phyloP scores from a whole-genome alignment of 768 basidiomycete genomes.

The Podaxis mareebaensis region DNA sequence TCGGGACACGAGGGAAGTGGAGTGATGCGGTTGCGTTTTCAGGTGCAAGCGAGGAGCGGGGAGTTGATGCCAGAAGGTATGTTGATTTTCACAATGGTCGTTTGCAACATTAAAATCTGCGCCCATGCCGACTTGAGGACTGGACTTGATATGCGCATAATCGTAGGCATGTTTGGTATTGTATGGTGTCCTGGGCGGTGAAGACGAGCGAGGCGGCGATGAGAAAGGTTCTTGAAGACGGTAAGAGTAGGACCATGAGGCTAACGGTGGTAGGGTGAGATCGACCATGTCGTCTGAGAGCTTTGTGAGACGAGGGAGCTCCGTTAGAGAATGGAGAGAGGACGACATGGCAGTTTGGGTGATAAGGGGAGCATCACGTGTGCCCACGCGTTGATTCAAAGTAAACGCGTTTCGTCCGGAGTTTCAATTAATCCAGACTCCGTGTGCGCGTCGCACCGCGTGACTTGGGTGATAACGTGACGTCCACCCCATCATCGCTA shows the following conservation, averaged over 20 bases:
- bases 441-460: constrained; percentile 33
- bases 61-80: constrained; percentile 25
- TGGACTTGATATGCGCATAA: constrained; percentile 36
- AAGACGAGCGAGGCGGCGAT: constrained; percentile 38
- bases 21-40: constrained; percentile 22
- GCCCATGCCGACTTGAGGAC: constrained; percentile 33
- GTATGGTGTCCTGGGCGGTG: constrained; percentile 40
- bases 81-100: constrained; percentile 29
- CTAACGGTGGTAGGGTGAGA: constrained; percentile 17
- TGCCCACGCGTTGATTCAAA: constrained; percentile 28
- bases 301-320: constrained; percentile 23
- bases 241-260: constrained; percentile 22
- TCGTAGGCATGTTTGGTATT: constrained; percentile 25
- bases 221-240: constrained; percentile 27
- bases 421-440: constrained; percentile 30
- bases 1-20: constrained; percentile 28
- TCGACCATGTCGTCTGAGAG: constrained; percentile 24
- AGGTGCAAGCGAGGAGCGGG: constrained; percentile 20
- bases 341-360: constrained; percentile 44
- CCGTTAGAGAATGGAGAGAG: constrained; percentile 26
- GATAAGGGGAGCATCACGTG: constrained; percentile 51
- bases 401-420: constrained; percentile 47
- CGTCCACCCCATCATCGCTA: neutral
- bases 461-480: constrained; percentile 28
- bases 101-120: constrained; percentile 20